Evolutionary conservation across 345 rosid genomes (phyloP).

Genomic region (Rhizophora apiculata): DNA sequence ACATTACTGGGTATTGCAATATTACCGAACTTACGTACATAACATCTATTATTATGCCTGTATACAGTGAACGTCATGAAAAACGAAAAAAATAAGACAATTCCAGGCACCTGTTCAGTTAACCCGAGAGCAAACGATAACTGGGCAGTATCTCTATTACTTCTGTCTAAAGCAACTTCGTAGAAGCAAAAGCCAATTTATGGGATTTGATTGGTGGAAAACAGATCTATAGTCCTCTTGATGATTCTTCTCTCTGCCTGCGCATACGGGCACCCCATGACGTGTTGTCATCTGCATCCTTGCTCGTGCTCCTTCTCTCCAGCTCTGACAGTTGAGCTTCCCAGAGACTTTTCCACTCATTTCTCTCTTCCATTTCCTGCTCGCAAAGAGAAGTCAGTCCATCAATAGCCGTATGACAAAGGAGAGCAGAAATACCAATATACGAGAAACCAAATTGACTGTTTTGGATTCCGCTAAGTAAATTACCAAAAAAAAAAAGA

Average conservation of each 20-base stretch:
- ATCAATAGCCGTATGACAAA: no score
- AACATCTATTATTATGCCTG: neutral
- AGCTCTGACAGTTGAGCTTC: conserved; percentile 69
- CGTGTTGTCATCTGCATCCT: conserved; percentile 51
- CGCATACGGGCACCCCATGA: conserved; percentile 96
- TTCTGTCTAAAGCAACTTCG: neutral
- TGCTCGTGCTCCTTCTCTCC: conserved; percentile 67
- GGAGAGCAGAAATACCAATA: no score
- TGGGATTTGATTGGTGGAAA: neutral
- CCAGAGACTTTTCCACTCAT: conserved; percentile 28
- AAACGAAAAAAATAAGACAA: neutral
- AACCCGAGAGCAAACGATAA: neutral
- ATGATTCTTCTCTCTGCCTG: conserved; percentile 40
- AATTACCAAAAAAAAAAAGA: no score
- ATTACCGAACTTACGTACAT: neutral
- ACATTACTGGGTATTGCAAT: neutral
- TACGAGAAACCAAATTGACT: no score
- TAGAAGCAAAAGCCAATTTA: neutral
- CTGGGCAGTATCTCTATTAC: neutral
- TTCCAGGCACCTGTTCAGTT: neutral
- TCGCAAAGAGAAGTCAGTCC: neutral
- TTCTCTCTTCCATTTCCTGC: conserved; percentile 25
- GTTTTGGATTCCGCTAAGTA: no score
- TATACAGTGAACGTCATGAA: neutral
- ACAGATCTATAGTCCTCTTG: conserved; percentile 14